Percentiles rank a stretch among this genome's conserved stretches.
These are phyloP conservation scores for Pseudomicrostroma phylloplanum DNA, from an alignment of 1,284 basidiomycete species.

Conservation along the genomic window DNA sequence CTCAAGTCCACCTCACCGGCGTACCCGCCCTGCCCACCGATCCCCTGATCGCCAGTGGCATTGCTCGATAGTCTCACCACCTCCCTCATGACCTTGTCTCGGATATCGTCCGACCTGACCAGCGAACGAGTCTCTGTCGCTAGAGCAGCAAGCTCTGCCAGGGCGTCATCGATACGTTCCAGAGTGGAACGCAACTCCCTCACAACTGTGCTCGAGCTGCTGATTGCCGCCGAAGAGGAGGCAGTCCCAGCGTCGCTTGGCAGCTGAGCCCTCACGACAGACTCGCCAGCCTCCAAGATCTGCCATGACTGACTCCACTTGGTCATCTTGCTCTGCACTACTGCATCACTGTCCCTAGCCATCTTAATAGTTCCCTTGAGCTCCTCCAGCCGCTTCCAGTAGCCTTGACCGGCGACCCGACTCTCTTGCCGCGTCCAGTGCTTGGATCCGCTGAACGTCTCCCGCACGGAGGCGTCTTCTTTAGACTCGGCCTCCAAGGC, in stretches of 20 bases:
- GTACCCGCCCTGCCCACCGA: constrained; percentile 53
- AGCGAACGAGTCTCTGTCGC: constrained; percentile 64
- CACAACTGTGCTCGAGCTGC: constrained; percentile 34
- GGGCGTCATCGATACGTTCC: constrained; percentile 73
- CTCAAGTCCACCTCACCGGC: constrained; percentile 60
- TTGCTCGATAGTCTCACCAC: constrained; percentile 53
- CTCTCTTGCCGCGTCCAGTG: constrained; percentile 52
- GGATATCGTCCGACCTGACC: constrained; percentile 69
- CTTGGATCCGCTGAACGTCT: constrained; percentile 57
- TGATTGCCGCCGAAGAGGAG: constrained; percentile 12
- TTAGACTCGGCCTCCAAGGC: constrained; percentile 80
- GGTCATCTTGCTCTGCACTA: constrained; percentile 55
- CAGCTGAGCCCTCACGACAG: constrained; percentile 13
- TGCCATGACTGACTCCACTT: not conserved
- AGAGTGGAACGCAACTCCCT: constrained; percentile 69
- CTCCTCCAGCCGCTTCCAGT: constrained; percentile 26
- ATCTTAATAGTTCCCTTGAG: constrained; percentile 30
- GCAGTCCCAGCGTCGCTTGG: constrained; percentile 22
- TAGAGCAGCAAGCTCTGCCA: constrained; percentile 55
- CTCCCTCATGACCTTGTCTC: constrained; percentile 63
- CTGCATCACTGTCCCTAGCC: constrained; percentile 31
- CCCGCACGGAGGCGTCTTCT: constrained; percentile 65
- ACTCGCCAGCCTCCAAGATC: constrained; percentile 10
- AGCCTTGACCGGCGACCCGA: constrained; percentile 55
- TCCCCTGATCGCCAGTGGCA: too few species aligned